Evolutionary conservation across 352 stramenopile species (phyloP).

Genomic region (Hyaloperonospora brassicae): DNA sequence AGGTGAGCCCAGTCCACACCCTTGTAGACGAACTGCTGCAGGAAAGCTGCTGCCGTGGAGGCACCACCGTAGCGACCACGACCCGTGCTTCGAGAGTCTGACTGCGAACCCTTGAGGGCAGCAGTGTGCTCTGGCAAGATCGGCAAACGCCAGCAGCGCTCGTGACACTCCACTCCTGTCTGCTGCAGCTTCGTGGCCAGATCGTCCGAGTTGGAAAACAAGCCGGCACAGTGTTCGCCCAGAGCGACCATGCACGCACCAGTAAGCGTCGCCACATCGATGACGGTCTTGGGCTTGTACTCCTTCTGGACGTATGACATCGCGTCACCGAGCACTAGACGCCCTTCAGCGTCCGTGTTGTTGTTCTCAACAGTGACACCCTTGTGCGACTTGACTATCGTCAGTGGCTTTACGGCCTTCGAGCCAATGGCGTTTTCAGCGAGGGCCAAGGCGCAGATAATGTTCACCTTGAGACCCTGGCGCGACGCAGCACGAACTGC

Average conservation of each 20-base stretch:
- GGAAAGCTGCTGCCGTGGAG: conserved; percentile 79
- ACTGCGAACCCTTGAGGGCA: conserved; percentile 73
- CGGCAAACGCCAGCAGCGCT: conserved; percentile 86
- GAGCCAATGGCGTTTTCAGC: conserved; percentile 82
- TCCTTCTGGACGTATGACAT: conserved; percentile 85
- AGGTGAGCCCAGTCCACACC: conserved; percentile 85
- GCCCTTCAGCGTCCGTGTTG: conserved; percentile 90
- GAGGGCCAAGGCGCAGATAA: conserved; percentile 66
- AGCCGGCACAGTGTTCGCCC: conserved; percentile 81
- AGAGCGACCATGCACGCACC: conserved; percentile 85
- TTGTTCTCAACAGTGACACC: conserved; percentile 88
- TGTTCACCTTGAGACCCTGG: conserved; percentile 68
- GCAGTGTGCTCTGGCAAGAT: conserved; percentile 81
- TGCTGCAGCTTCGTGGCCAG: conserved; percentile 65
- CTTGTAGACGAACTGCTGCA: conserved; percentile 85
- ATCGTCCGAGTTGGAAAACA: conserved; percentile 90
- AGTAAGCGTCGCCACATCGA: conserved; percentile 92
- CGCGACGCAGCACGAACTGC: conserved; percentile 66
- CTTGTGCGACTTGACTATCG: conserved; percentile 86
- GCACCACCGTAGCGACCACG: conserved; percentile 74
- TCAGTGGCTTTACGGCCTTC: conserved; percentile 82
- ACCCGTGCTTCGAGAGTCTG: conserved; percentile 73
- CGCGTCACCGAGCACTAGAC: conserved; percentile 85
- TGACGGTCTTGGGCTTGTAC: conserved; percentile 87
- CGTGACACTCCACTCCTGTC: conserved; percentile 50